Evolutionary conservation across 495 filamentous ascomycete genomes (phyloP), one percentile per base, ranked within the genome.

Genomic region (Antarctomyces pellizariae): DNA sequence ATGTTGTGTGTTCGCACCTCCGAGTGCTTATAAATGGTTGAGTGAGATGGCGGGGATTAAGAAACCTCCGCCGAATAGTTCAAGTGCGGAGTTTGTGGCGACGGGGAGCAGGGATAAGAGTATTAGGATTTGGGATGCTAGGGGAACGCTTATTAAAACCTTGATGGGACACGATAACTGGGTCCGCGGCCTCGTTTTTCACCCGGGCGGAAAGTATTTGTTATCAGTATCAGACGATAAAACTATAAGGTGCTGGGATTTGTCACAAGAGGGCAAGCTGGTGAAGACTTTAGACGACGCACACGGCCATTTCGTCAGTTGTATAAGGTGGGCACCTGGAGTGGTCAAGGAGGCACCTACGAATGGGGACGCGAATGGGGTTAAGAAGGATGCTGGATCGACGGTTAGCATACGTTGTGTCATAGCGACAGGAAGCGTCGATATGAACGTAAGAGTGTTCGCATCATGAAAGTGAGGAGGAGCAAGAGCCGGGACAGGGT

Each of bases 141-240:
- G 82, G 25, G 86, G 86, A 6, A 77, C 73, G 7, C 57, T 77
- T 25, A 70, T 97, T 38, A 93, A 82, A 47, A 89, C 76, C 1
- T 56, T 95, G 5, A 48, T 71, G 1, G 86, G 86, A 2, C 86
- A 97, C 41, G 86, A 97, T 46, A 97, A 93, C 44, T 97, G 86
- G 86, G 73, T 97, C 1, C 67, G 80, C 6, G 75, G 58, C 2
- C 42, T 95, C 7, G 68, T 79, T 10, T 97, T 90, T 46, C 86
- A 97, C 37, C 86, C 86, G 0, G 82, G 79, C 2, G 86, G 86
- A 1, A 91, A 90, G 47, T 97, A 86, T 36, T 59, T 97, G 1
- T 49, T 97, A 10, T 78, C 70, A 17, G 75, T 73, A 3, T 55
- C 71, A 13, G 86, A 97, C 39, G 86, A 97, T 45, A 90, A 90